Evolutionary conservation across 1,284 basidiomycete genomes (phyloP).

Genomic region (Cutaneotrichosporon dermatis): DNA sequence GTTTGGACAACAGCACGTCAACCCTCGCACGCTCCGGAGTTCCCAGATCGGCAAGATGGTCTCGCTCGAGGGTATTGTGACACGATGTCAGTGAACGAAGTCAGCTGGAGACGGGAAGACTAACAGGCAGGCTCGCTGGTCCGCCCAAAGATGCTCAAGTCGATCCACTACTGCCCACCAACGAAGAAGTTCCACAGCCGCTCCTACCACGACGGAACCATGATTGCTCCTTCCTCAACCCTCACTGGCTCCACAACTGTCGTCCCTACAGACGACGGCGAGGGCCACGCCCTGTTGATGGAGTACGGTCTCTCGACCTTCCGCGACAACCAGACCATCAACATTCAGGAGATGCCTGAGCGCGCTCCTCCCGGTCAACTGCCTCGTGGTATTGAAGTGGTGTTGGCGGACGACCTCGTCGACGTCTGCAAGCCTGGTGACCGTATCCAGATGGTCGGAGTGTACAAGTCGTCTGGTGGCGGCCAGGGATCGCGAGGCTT

Average conservation of each 20-base stretch:
- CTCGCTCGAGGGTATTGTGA: constrained; percentile 96
- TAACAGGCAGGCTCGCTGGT: constrained; percentile 68
- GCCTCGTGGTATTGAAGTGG: constrained; percentile 90
- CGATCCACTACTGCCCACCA: constrained; percentile 88
- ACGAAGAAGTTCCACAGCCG: constrained; percentile 80
- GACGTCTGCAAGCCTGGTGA: constrained; percentile 98
- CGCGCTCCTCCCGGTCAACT: constrained; percentile 95
- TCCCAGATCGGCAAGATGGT: constrained; percentile 93
- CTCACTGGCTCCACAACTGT: constrained; percentile 66
- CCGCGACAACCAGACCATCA: constrained; percentile 94
- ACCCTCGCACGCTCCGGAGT: constrained; percentile 83
- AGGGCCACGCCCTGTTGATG: constrained; percentile 78
- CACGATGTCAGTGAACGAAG: constrained; percentile 61
- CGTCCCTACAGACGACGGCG: constrained; percentile 88
- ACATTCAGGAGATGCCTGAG: constrained; percentile 99
- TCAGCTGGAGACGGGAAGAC: not conserved
- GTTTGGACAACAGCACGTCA: constrained; percentile 99
- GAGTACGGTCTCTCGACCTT: constrained; percentile 92
- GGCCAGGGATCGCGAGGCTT: constrained; percentile 77
- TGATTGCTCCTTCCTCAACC: constrained; percentile 61
- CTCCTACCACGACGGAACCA: constrained; percentile 88
- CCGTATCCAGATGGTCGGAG: constrained; percentile 92
- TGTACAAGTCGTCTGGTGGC: constrained; percentile 89
- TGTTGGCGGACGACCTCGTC: constrained; percentile 93
- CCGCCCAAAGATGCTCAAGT: constrained; percentile 95